A percentile compares a stretch with the other conserved stretches of the same genome.
These are phyloP conservation scores for Rachicladosporium sp. DNA, from an alignment of 2,329 filamentous ascomycete genomes.

Conservation along the genomic window DNA sequence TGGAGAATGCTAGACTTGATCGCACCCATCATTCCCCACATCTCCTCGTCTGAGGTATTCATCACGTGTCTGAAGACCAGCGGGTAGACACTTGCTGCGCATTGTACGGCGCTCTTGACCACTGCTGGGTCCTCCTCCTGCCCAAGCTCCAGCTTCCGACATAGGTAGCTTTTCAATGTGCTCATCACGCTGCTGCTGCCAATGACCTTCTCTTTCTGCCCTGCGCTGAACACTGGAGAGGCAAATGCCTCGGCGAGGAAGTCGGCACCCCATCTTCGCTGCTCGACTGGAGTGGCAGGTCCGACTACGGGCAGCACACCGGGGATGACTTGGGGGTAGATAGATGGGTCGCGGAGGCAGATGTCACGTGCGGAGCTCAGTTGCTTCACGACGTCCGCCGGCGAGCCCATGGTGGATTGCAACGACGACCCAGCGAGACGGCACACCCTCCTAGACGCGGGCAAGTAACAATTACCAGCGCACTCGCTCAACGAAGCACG, in stretches of 20 bases:
- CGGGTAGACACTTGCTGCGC: conserved; percentile 84
- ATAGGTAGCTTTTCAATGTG: conserved; percentile 45
- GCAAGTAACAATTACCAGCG: too few species aligned
- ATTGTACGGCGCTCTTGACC: conserved; percentile 75
- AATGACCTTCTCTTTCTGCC: conserved; percentile 58
- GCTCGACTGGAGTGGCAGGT: conserved; percentile 58
- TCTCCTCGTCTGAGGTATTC: conserved; percentile 73
- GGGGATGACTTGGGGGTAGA: conserved; percentile 85
- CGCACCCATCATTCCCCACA: conserved; percentile 77
- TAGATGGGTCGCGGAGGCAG: conserved; percentile 71
- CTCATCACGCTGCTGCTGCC: conserved; percentile 58
- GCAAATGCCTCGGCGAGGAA: conserved; percentile 95
- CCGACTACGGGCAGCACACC: conserved; percentile 87
- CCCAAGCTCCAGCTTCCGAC: conserved; percentile 38
- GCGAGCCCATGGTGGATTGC: conserved; percentile 14
- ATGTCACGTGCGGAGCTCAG: conserved; percentile 83
- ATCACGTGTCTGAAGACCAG: conserved; percentile 86
- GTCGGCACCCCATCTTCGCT: conserved; percentile 90
- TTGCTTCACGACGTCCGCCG: conserved; percentile 66
- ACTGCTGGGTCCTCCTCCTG: conserved; percentile 62
- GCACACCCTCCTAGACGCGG: too few species aligned
- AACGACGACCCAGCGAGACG: too few species aligned
- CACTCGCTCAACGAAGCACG: too few species aligned
- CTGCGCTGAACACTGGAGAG: conserved; percentile 65
- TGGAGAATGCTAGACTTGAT: conserved; percentile 83